Base-by-base conservation (phyloP, 2,329 filamentous ascomycete genomes). In the Alternaria sp. region DNA sequence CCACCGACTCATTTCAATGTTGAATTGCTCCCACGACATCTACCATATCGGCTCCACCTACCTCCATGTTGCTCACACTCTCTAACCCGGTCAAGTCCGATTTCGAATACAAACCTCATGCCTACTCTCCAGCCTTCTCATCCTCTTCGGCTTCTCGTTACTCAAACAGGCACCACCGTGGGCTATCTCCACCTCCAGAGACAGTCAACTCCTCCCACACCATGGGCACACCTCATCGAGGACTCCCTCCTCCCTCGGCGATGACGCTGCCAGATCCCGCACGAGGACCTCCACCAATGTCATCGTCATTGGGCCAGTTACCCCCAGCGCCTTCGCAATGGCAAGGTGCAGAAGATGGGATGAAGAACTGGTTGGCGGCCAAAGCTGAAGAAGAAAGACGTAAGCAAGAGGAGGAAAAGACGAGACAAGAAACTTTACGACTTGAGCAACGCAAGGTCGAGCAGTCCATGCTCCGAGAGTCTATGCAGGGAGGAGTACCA, bases 341-440 rank as follows among this genome's bases (percentile, higher is more conserved):
- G 83, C 82, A 84, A 71, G 81, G 81, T 58, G 79, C 84, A 45
- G 84, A 86, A 66, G 84, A 86, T 55, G 81, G 82, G 19, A 85
- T 84, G 81, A 82, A 83, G 63, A 83, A 83, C 58, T 86, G 84
- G 83, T 76, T 86, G 21, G 75, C 78, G 11, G 82, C 83, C 19
- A 86, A 85, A 73, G 80, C 83, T 15, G 85, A 86, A 73, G 85
- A 86, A 73, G 84, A 86, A 64, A 83, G 81, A 75, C 79, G 83
- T 61, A 84, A 82, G 75, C 83, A 85, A 76, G 85, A 86, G 73
- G 84, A 86, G 71, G 84, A 86, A 67, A 83, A 80, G 76, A 85
- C 84, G 52, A 81, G 81, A 64, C 85, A 86, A 71, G 84, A 85
- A 70, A 78, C 77, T 17, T 74, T 84, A 51, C 76, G 79, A 64